These are phyloP conservation scores for Rutstroemia sp. DNA, from an alignment of 2,329 filamentous ascomycete species.

Conservation along the genomic window DNA sequence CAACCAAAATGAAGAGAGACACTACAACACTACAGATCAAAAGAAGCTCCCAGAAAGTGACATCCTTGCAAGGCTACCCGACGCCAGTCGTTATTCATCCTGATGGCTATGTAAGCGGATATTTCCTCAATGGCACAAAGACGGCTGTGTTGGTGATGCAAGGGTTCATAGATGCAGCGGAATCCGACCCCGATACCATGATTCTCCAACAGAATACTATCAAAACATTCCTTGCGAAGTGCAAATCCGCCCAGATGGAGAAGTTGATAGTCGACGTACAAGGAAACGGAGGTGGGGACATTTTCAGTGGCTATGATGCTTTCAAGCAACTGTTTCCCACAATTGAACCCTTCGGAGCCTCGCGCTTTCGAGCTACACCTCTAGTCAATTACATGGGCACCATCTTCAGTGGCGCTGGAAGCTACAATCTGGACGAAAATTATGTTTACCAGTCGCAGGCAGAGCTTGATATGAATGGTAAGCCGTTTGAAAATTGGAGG, in stretches of 20 bases:
- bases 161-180: slow-evolving; percentile 19
- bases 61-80: slow-evolving; percentile 13
- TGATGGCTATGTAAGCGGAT: slow-evolving; percentile 15
- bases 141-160: slow-evolving; percentile 17
- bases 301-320: slow-evolving; percentile 39
- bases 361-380: slow-evolving; percentile 27
- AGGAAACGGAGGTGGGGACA: slow-evolving; percentile 50
- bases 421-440: neutral
- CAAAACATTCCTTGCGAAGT: slow-evolving; percentile 2
- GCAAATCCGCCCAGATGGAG: slow-evolving; percentile 4
- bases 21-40: neutral
- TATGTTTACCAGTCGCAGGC: neutral
- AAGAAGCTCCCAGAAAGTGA: neutral
- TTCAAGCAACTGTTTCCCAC: slow-evolving; percentile 35
- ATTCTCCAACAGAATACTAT: slow-evolving; percentile 2
- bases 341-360: slow-evolving; percentile 30
- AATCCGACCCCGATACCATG: neutral
- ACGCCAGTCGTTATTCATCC: slow-evolving; percentile 9
- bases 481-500: slow-evolving; percentile 13
- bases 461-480: slow-evolving; percentile 11
- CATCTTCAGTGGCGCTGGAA: slow-evolving; percentile 2
- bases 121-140: slow-evolving; percentile 16
- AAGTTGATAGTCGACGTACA: slow-evolving; percentile 42
- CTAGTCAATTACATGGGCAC: slow-evolving; percentile 6
- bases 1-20: neutral